Conservation (phyloP, 306 rosid genomes). For the Quillaja saponaria region DNA sequence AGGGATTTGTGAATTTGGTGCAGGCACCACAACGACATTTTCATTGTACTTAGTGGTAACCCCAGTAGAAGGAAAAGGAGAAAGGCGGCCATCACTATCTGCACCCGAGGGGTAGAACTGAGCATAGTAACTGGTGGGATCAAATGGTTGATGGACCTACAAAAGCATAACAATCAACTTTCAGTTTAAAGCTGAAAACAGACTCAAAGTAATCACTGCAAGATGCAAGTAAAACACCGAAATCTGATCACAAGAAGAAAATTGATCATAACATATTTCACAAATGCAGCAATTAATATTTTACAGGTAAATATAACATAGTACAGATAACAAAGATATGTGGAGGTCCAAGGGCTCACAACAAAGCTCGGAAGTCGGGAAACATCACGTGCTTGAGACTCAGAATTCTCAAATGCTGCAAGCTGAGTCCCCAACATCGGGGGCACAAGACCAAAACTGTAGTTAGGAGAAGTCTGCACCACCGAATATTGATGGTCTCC, state of each 20-base stretch:
- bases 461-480: slow-evolving; percentile 59
- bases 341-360: slow-evolving; percentile 48
- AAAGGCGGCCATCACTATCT: slow-evolving; percentile 79
- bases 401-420: slow-evolving; percentile 72
- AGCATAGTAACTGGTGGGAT: slow-evolving; percentile 80
- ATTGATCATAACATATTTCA: not conserved
- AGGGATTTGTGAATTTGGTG: slow-evolving; percentile 68
- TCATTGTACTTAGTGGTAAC: slow-evolving; percentile 72
- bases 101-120: slow-evolving; percentile 82
- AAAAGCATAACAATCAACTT: slow-evolving; percentile 28
- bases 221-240: slow-evolving; percentile 21
- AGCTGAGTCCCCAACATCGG: slow-evolving; percentile 79
- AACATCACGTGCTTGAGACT: slow-evolving; percentile 69
- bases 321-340: slow-evolving; percentile 7
- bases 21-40: slow-evolving; percentile 67
- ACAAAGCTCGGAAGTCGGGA: slow-evolving; percentile 81
- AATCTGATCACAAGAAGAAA: slow-evolving; percentile 2
- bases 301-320: not conserved
- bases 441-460: slow-evolving; percentile 71
- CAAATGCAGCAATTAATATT: not conserved
- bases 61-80: slow-evolving; percentile 79
- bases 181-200: slow-evolving; percentile 22
- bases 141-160: slow-evolving; percentile 79
- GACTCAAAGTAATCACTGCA: slow-evolving; percentile 16
- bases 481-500: slow-evolving; percentile 72